phyloP scores from a whole-genome alignment of 2,329 filamentous ascomycete genomes.

The Pestalotiopsis sp. region DNA sequence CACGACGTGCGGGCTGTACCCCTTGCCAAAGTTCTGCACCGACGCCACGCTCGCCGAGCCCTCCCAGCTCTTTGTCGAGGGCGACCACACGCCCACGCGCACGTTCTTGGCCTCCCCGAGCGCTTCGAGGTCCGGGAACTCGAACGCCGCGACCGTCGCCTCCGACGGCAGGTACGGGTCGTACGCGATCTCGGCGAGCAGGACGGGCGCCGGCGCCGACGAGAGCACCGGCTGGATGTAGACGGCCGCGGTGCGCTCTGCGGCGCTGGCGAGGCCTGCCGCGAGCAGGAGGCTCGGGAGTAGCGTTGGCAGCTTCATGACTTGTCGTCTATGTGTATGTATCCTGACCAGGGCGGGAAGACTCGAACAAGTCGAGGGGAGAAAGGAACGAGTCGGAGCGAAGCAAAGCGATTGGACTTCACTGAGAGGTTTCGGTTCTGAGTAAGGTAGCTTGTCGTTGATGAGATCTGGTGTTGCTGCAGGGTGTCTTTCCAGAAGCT shows the following conservation, averaged over 20 bases:
- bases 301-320: constrained; percentile 45
- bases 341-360: constrained; percentile 3
- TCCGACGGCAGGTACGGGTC: constrained; percentile 45
- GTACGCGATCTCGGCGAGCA: constrained; percentile 62
- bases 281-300: constrained; percentile 43
- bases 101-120: constrained; percentile 48
- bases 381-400: neutral
- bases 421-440: neutral
- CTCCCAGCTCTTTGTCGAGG: constrained; percentile 47
- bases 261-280: constrained; percentile 39
- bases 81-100: constrained; percentile 61
- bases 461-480: neutral
- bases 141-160: constrained; percentile 56
- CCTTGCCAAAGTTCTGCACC: constrained; percentile 61
- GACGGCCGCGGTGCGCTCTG: constrained; percentile 49
- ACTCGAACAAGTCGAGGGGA: neutral
- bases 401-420: neutral
- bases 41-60: constrained; percentile 59
- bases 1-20: constrained; percentile 60
- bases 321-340: constrained; percentile 12
- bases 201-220: constrained; percentile 34
- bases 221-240: constrained; percentile 55
- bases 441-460: neutral
- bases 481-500: neutral
- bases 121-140: constrained; percentile 55